Evolutionary conservation across 441 rosid species (phyloP), one percentile per base, ranked within the genome.

Genomic region (Corymbia citriodora): DNA sequence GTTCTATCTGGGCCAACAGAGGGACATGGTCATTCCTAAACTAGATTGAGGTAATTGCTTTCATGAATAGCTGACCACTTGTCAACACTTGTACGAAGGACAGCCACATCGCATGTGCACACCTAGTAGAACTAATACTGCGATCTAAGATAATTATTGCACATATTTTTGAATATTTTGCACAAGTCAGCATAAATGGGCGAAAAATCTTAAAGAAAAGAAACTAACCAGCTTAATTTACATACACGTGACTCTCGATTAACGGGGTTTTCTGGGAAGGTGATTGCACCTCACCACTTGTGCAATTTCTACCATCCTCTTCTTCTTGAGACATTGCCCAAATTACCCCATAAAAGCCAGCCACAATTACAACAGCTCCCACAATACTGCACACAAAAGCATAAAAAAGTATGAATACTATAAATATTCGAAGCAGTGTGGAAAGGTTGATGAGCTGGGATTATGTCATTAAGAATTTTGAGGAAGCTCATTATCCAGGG

Each of bases 281-380:
- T 21, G 91, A 40, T 6, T 74, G 89, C 48, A 65, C 88, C 49
- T 70, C 55, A 8, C 31, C 89, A 52, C 11, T 82, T 57, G 33
- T 15, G 29, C 61, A 25, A 5, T n/a, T 88, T 89, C 89, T 53
- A 59, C 7, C 61, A 45, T 92, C 90, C 59, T 65, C 79, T 31
- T 63, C 89, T 74, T 94, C 96, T 87, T 91, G 88, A 92, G 93
- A 93, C 87, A 91, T 92, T 16, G 95, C 95, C 96, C 95, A 94
- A 13, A 93, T 91, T n/a, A 94, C 96, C 45, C 95, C 95, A 87
- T 95, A 95, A 90, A 95, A 94, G 55, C 97, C 97, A 1, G 89
- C 93, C 29, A 94, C 94, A 48, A 94, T 93, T 87, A 94, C 55
- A 50, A 91, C 52, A 65, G 96, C 94, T 88, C 96, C 96, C 12